Evolutionary conservation across 2,329 filamentous ascomycete species (phyloP), one percentile per base, ranked within the genome.

Genomic region (Colletotrichum brevisporum): DNA sequence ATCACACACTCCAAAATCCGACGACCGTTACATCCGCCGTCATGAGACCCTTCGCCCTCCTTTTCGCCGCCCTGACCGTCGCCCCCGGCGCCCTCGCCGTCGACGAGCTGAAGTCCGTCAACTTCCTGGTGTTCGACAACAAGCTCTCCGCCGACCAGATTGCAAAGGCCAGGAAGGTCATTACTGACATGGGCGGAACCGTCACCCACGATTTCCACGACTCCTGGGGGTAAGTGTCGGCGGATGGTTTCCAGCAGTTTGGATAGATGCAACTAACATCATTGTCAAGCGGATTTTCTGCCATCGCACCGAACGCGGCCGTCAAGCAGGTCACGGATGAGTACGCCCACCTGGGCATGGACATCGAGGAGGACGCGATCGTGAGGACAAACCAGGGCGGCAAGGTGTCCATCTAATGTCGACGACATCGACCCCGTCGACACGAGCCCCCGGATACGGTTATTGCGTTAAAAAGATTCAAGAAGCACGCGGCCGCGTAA

Each of bases 181-280:
- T 97, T 74, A 81, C 85, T 60, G 84, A 90, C 53, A 90, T 90
- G 47, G 93, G 93, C 57, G 94, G 93, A 47, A 81, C 88, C 57
- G 94, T 97, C 74, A 96, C 92, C 24, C 94, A 97, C 82, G 88
- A 91, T 76, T 96, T 94, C 80, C 82, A 83, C 54, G 77, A 90
- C 67, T 88, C 31, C 31, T 36, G 91, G 79, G 88, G 89, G 91
- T 94, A 86, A 78, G 90, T 73, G 10, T 16, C 15, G 1, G 10
- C 16, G 21, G 15, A 26, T 13, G 16, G 6, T 24, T 36, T 16
- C 41, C 18, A 31, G 6, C n/a, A 6, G n/a, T 12, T 31, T 6
- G 18, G 24, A 31, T 21, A 31, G 21, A 36, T 36, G 31, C 18
- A 47, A 43, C 76, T 83, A 72, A 81, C 76, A 45, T 16, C 16